These are phyloP conservation scores for Candida gigantensis DNA, from an alignment of 1,139 yeast genomes.

Conservation along the genomic window DNA sequence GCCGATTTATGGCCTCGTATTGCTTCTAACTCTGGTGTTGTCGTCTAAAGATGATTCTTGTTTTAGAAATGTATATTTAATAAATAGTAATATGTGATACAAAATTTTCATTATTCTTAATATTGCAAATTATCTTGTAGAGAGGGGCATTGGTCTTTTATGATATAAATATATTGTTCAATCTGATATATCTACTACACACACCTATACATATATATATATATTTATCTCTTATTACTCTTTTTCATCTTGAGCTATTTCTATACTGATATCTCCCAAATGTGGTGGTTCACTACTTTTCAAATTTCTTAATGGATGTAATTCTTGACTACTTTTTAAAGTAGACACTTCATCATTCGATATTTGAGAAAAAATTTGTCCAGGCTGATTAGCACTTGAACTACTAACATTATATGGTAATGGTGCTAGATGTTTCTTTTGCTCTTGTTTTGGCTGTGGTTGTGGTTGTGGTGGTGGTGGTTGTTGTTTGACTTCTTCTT, in stretches of 20 bases:
- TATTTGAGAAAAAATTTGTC: conserved; percentile 6
- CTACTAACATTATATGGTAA: conserved; percentile 1
- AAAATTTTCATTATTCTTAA: too few species aligned
- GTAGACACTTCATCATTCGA: conserved; percentile 16
- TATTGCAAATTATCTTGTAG: too few species aligned
- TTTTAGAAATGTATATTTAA: neutral
- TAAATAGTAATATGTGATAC: neutral
- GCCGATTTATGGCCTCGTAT: conserved; percentile 99
- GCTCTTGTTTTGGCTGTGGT: neutral
- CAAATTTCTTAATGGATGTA: conserved; percentile 1
- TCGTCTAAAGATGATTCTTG: conserved; percentile 59
- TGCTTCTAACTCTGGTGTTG: conserved; percentile 99
- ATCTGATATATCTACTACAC: too few species aligned
- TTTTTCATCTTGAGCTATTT: conserved; percentile 9
- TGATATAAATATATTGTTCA: too few species aligned
- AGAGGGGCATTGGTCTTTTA: too few species aligned
- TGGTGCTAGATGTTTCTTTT: neutral
- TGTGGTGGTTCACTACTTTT: conserved; percentile 4
- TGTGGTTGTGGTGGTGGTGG: too few species aligned
- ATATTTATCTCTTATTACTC: too few species aligned
- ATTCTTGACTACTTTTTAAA: conserved; percentile 10
- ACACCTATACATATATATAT: too few species aligned
- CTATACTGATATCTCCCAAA: conserved; percentile 12
- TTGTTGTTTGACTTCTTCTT: neutral
- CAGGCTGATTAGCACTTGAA: conserved; percentile 1